Conservation (phyloP, 495 filamentous ascomycete species). For the Tuber magnatum region DNA sequence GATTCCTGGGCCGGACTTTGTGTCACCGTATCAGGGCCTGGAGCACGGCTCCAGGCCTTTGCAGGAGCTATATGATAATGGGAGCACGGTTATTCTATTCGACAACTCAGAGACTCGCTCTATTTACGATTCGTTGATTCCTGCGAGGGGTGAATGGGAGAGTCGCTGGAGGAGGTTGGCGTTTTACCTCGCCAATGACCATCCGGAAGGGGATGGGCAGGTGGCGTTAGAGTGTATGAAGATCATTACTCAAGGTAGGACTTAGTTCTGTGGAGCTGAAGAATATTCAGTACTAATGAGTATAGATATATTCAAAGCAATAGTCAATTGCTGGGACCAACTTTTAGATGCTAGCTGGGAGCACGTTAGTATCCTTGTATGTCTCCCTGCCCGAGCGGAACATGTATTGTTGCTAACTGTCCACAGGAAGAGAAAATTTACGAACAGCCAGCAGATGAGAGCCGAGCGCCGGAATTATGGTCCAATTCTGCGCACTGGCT, state of each 20-base stretch:
- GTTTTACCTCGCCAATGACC: constrained; percentile 45
- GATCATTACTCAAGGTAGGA: constrained; percentile 43
- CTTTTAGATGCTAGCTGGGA: constrained; percentile 46
- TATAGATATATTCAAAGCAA: constrained; percentile 49
- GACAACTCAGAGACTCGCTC: constrained; percentile 47
- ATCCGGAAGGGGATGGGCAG: constrained; percentile 36
- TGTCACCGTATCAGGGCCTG: constrained; percentile 19
- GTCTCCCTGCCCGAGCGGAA: not conserved
- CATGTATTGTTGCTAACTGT: not conserved
- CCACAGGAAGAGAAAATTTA: constrained; percentile 53
- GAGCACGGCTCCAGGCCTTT: constrained; percentile 16
- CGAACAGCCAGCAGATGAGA: constrained; percentile 52
- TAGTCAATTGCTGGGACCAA: constrained; percentile 46
- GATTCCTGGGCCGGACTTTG: constrained; percentile 35
- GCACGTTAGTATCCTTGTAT: constrained; percentile 45
- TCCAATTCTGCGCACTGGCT: constrained; percentile 49
- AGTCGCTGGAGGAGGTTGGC: constrained; percentile 50
- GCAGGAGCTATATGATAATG: constrained; percentile 47
- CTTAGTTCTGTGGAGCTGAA: not conserved
- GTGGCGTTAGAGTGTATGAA: constrained; percentile 49
- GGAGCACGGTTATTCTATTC: constrained; percentile 52
- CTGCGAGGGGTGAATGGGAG: constrained; percentile 49
- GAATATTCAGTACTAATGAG: not conserved
- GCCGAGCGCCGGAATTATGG: constrained; percentile 52
- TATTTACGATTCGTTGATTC: constrained; percentile 49